These are phyloP conservation scores for Amniculicola lignicola DNA, from an alignment of 495 filamentous ascomycete genomes.

Conservation along the genomic window DNA sequence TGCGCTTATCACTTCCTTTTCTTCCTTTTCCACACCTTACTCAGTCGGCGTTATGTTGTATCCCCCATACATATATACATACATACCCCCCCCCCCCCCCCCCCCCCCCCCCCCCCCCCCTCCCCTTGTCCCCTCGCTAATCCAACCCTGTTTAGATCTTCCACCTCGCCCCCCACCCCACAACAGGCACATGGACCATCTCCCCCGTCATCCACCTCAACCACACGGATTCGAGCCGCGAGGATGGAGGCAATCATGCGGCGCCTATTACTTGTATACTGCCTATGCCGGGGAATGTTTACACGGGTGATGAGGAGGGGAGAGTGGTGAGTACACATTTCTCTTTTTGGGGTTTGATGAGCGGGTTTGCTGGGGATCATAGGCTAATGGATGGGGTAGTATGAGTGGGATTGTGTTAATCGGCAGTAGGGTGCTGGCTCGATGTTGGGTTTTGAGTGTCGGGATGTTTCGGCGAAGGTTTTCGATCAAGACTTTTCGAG, in stretches of 20 bases:
- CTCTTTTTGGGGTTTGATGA: conserved; percentile 2
- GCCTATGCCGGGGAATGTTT: conserved; percentile 77
- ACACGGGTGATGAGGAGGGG: conserved; percentile 60
- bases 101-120: background rate
- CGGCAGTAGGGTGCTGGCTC: no score
- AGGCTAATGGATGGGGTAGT: conserved; percentile 47
- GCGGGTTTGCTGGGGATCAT: background rate
- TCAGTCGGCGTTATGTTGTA: no score
- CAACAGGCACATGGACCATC: conserved; percentile 55
- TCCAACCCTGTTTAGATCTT: conserved; percentile 46
- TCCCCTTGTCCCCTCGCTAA: background rate
- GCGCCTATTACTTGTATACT: conserved; percentile 85
- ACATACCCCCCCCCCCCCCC: background rate
- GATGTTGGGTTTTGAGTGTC: no score
- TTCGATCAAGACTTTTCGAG: no score
- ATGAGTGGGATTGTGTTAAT: conserved; percentile 86
- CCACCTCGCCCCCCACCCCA: conserved; percentile 49
- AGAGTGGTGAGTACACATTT: conserved; percentile 30
- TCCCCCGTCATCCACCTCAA: conserved; percentile 73
- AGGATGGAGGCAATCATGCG: conserved; percentile 70
- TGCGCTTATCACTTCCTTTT: conserved; percentile 33
- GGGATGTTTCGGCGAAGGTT: no score
- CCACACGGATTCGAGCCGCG: conserved; percentile 70
- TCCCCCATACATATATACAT: background rate
- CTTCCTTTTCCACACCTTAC: conserved; percentile 43